Conservation (phyloP, 2,329 filamentous ascomycete genomes). For the Diaporthe sp. region DNA sequence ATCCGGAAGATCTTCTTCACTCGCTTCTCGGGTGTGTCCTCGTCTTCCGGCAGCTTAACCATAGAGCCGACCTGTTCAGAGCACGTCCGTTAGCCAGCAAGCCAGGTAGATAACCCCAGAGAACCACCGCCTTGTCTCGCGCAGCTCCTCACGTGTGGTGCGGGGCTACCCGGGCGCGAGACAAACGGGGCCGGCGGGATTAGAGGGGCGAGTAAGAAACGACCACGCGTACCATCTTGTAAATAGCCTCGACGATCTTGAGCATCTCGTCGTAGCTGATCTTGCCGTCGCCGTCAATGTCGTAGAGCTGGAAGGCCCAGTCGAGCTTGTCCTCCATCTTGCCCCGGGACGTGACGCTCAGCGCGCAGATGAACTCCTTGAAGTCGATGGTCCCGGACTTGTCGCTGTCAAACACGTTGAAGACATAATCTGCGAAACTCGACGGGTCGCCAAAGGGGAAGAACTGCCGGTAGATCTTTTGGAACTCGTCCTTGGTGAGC, state of each 20-base stretch:
- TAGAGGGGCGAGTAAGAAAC: neutral
- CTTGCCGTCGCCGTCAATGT: constrained; percentile 98
- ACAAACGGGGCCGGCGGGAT: neutral
- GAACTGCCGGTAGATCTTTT: constrained; percentile 99
- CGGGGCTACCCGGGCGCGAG: neutral
- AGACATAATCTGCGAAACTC: constrained; percentile 98
- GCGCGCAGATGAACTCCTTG: constrained; percentile 98
- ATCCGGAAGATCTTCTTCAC: constrained; percentile 98
- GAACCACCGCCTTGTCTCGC: neutral
- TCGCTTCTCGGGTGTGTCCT: constrained; percentile 98
- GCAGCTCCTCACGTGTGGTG: too few relatives aligned
- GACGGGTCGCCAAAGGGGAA: constrained; percentile 98
- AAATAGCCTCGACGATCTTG: constrained; percentile 98
- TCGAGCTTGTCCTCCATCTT: constrained; percentile 99
- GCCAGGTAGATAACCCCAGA: neutral
- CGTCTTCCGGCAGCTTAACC: constrained; percentile 98
- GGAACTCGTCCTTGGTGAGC: constrained; percentile 98
- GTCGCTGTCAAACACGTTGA: constrained; percentile 98
- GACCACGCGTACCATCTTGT: constrained; percentile 85
- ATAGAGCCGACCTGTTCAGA: constrained; percentile 87
- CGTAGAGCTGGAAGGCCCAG: constrained; percentile 99
- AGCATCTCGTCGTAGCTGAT: constrained; percentile 99
- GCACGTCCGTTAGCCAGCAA: neutral
- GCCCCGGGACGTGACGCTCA: constrained; percentile 95
- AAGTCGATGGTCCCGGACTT: constrained; percentile 98